Conservation (phyloP, 225 moss, liverwort and hornwort species). For the Antitrichia curtipendula region DNA sequence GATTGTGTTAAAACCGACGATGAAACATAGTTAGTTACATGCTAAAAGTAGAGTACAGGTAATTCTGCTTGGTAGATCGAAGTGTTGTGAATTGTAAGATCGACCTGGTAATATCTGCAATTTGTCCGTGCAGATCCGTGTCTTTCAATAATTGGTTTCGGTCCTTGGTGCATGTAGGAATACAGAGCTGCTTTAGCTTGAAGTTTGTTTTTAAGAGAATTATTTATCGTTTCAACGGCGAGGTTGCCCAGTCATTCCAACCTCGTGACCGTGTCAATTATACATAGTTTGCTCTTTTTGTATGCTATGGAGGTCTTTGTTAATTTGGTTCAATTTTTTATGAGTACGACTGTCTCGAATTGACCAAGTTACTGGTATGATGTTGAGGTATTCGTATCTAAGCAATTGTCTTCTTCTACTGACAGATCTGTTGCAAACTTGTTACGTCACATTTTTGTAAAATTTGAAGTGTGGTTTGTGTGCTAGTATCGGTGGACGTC, state of each 20-base stretch:
- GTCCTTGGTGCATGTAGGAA: background rate
- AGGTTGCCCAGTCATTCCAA: background rate
- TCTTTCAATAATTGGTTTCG: background rate
- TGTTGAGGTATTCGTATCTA: background rate
- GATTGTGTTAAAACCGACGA: background rate
- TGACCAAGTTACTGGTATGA: background rate
- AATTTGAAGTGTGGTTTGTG: background rate
- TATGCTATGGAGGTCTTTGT: background rate
- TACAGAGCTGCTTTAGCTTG: background rate
- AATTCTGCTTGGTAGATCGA: background rate
- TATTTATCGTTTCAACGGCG: background rate
- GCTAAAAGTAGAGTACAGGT: background rate
- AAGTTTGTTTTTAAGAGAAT: background rate
- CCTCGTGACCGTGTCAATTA: background rate
- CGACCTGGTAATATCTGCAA: background rate
- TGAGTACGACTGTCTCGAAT: background rate
- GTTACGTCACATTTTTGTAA: background rate
- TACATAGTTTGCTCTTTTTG: background rate
- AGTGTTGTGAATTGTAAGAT: background rate
- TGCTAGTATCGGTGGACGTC: slow-evolving; percentile 81
- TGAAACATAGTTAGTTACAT: background rate
- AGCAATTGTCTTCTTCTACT: background rate
- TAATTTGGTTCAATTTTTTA: background rate
- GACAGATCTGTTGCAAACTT: background rate
- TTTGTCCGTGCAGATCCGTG: background rate